These are phyloP conservation scores for Heteromeles arbutifolia DNA, from an alignment of 306 rosid species.

Conservation along the genomic window DNA sequence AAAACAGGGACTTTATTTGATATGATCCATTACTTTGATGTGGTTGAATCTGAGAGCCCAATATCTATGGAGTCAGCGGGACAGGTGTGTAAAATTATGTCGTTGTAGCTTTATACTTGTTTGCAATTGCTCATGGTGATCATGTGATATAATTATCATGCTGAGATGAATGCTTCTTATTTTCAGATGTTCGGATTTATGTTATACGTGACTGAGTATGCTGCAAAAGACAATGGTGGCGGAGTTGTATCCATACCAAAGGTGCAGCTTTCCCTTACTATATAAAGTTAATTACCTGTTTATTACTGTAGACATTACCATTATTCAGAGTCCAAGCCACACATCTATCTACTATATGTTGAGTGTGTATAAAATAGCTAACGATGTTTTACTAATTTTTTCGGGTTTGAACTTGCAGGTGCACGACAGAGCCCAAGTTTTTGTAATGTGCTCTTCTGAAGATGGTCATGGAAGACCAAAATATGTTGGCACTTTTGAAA, in stretches of 20 bases:
- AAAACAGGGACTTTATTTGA: conserved; percentile 49
- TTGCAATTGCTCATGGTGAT: background rate
- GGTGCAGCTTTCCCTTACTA: conserved; percentile 26
- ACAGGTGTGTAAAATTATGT: conserved; percentile 50
- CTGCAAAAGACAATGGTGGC: conserved; percentile 35
- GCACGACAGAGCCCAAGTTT: conserved; percentile 94
- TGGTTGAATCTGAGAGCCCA: conserved; percentile 59
- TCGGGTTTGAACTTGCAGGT: conserved; percentile 40
- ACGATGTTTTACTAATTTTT: background rate
- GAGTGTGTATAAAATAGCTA: background rate
- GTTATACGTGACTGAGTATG: conserved; percentile 53
- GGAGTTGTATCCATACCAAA: conserved; percentile 54
- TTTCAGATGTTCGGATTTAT: conserved; percentile 80
- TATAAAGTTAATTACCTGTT: background rate
- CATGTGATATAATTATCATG: background rate
- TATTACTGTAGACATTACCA: background rate
- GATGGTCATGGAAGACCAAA: conserved; percentile 40
- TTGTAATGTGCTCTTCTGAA: conserved; percentile 54
- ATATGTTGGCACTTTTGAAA: conserved; percentile 68
- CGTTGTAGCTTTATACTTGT: background rate
- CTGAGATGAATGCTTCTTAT: conserved; percentile 20
- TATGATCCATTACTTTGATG: conserved; percentile 33
- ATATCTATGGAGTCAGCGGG: conserved; percentile 71
- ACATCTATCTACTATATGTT: background rate
- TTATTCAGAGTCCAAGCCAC: background rate